Conservation (phyloP, 208 protist species). For the Trypanosoma lewisi region DNA sequence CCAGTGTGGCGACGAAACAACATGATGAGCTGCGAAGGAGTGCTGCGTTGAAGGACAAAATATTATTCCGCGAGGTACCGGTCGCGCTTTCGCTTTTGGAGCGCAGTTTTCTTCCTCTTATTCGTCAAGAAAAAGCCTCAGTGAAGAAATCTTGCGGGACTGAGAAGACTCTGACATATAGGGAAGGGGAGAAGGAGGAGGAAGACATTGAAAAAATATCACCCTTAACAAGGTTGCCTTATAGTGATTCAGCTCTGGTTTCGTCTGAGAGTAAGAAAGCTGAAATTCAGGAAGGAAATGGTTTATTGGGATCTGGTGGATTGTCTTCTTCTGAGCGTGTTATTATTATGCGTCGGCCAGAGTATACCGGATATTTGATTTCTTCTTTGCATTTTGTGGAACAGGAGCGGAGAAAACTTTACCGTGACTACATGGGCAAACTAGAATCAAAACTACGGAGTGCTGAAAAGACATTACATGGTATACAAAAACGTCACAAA, state of each 20-base stretch:
- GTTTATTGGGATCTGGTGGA: neutral
- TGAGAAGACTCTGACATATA: neutral
- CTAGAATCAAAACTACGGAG: slow-evolving; percentile 5
- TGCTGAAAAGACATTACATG: neutral
- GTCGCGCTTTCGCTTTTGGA: slow-evolving; percentile 72
- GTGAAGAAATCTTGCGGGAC: neutral
- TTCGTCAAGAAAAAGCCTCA: neutral
- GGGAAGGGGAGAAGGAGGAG: neutral
- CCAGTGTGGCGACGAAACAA: neutral
- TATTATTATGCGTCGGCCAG: slow-evolving; percentile 9
- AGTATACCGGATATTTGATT: slow-evolving; percentile 19
- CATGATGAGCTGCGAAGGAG: neutral
- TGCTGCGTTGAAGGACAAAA: slow-evolving; percentile 36
- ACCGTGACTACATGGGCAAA: slow-evolving; percentile 13
- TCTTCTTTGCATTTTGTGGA: slow-evolving; percentile 53
- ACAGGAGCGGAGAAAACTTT: slow-evolving; percentile 41
- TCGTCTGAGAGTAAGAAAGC: neutral
- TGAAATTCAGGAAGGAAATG: neutral
- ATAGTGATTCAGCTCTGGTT: too few relatives aligned
- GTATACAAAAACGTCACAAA: neutral
- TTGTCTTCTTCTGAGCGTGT: neutral
- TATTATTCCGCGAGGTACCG: slow-evolving; percentile 66
- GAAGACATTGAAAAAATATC: neutral
- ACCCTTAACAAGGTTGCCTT: neutral
- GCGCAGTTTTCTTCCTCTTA: slow-evolving; percentile 35